Evolutionary conservation across 768 basidiomycete genomes (phyloP).

Genomic region (Kwoniella bestiolae): DNA sequence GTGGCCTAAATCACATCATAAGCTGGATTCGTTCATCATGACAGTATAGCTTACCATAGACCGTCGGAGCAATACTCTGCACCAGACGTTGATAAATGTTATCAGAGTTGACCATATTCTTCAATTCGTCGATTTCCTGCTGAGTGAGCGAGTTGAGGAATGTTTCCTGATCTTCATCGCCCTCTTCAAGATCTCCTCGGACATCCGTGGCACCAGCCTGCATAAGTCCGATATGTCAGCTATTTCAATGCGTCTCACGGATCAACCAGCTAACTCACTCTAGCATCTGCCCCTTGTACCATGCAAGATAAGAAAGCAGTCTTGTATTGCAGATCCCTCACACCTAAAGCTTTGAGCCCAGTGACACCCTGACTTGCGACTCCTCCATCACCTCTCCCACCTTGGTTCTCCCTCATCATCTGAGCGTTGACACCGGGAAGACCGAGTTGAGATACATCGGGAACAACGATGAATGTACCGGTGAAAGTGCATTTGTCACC

Average conservation of each 20-base stretch:
- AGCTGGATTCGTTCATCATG: conserved; percentile 1
- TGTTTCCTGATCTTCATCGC: conserved; percentile 68
- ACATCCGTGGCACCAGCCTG: conserved; percentile 75
- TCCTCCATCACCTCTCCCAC: conserved; percentile 65
- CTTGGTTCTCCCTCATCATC: conserved; percentile 81
- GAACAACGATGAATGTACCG: conserved; percentile 96
- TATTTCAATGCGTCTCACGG: not conserved
- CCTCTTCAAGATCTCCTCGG: conserved; percentile 82
- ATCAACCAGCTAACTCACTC: conserved; percentile 64
- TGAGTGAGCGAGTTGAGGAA: conserved; percentile 88
- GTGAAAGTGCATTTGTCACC: conserved; percentile 99
- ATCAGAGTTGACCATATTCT: conserved; percentile 88
- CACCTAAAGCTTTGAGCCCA: conserved; percentile 90
- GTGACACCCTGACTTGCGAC: conserved; percentile 73
- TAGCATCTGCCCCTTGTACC: conserved; percentile 87
- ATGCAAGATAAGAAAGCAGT: conserved; percentile 98
- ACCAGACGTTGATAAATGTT: conserved; percentile 94
- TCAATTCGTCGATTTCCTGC: conserved; percentile 93
- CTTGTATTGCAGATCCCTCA: conserved; percentile 95
- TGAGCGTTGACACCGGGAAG: conserved; percentile 93
- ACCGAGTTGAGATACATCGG: conserved; percentile 94
- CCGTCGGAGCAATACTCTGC: conserved; percentile 93
- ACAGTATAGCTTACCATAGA: conserved; percentile 66
- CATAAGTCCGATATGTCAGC: conserved; percentile 9
- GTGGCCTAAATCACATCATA: conserved; percentile 63